Conservation (phyloP, 1,139 yeast species). For the Yamadazyma dushanensis region DNA sequence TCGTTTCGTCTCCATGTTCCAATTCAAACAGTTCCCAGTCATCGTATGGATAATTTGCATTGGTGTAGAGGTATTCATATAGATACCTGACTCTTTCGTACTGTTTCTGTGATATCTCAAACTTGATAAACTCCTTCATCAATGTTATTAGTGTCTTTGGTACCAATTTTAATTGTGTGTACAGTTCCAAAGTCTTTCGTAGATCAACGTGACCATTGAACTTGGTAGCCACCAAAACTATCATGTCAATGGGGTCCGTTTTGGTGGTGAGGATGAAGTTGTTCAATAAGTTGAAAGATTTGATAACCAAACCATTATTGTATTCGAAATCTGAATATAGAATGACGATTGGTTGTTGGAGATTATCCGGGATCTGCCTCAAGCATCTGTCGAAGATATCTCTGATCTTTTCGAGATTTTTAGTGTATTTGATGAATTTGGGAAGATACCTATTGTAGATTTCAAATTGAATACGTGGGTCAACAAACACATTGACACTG, state of each 20-base stretch:
- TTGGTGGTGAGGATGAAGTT: slow-evolving; percentile 8
- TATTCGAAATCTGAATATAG: slow-evolving; percentile 64
- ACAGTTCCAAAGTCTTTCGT: slow-evolving; percentile 12
- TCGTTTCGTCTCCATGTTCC: slow-evolving; percentile 64
- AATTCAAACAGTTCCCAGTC: slow-evolving; percentile 77
- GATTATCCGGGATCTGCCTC: slow-evolving; percentile 30
- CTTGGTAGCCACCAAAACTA: slow-evolving; percentile 9
- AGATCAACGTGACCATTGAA: slow-evolving; percentile 12
- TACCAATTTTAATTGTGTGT: slow-evolving; percentile 12
- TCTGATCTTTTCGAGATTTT: slow-evolving; percentile 58
- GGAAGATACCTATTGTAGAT: slow-evolving; percentile 71
- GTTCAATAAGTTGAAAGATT: slow-evolving; percentile 28
- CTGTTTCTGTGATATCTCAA: slow-evolving; percentile 52
- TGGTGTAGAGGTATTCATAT: slow-evolving; percentile 36
- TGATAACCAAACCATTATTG: slow-evolving; percentile 26
- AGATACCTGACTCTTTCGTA: slow-evolving; percentile 61
- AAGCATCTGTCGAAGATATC: slow-evolving; percentile 70
- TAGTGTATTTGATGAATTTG: slow-evolving; percentile 40
- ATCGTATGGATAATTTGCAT: slow-evolving; percentile 13
- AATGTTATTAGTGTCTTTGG: slow-evolving; percentile 30
- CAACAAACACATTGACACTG: slow-evolving; percentile 59
- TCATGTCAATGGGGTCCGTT: slow-evolving; percentile 11
- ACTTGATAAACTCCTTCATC: slow-evolving; percentile 39
- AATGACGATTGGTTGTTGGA: slow-evolving; percentile 48
- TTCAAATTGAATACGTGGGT: slow-evolving; percentile 60